Base-by-base conservation (phyloP, 306 rosid species). In the Dalbergia cultrata region DNA sequence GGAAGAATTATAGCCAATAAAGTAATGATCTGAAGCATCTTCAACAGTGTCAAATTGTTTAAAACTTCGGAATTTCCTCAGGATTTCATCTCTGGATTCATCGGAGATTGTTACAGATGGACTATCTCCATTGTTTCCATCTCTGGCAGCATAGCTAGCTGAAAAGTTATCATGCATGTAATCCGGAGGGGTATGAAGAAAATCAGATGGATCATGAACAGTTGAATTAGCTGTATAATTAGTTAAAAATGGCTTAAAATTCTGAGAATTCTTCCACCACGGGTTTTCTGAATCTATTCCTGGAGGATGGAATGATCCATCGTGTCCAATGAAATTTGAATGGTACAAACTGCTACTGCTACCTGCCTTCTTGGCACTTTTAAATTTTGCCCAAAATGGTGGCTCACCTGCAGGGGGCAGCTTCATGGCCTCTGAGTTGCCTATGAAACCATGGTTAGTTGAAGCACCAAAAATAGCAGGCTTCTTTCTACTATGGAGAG, bases 1-100 rank as follows among this genome's bases (percentile, higher is more conserved):
- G 56, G 92, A 80, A 78, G 82, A 72, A 68, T 64, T 77, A 5
- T 49, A 1, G 19, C 56, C 9, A 10, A 54, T 2, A 83, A 74
- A 92, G 79, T 82, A 43, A 85, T 95, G 98, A 49, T 92, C 97
- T 4, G 95, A 90, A 84, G 81, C 49, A 72, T 91, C 97, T 14
- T 89, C 90, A 26, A 92, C 89, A 12, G 86, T 90, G 77, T 95
- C 97, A 87, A 95, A 95, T 79, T 90, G 86, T 88, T 92, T 93
- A 80, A 95, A 93, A 8, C 41, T 58, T 84, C 5, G 74, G 50
- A 86, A 90, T 63, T 89, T 91, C 81, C 81, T 80, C 74, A 91
- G 16, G 79, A 88, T 53, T 85, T 88, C 88, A 33, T 86, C 90
- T 74, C 41, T 80, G 12, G 71, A 86, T 75, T 65, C 67, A 9